These are phyloP conservation scores for Leccinum glutinopallens DNA, from an alignment of 1,284 basidiomycete genomes.

Conservation along the genomic window DNA sequence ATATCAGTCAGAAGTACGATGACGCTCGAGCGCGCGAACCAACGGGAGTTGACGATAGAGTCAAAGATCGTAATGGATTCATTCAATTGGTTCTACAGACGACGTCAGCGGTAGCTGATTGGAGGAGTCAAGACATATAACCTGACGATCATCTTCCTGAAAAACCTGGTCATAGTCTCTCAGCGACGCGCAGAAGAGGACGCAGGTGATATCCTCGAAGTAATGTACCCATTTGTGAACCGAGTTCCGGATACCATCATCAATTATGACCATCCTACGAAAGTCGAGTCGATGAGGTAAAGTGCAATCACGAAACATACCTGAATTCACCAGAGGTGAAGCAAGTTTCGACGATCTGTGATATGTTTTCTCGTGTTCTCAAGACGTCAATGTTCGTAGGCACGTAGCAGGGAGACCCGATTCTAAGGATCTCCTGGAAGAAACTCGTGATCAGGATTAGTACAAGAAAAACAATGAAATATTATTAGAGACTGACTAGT, in stretches of 20 bases:
- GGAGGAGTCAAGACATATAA: neutral
- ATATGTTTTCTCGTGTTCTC: neutral
- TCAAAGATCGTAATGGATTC: conserved; percentile 1
- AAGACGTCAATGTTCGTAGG: conserved; percentile 7
- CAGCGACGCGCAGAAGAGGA: conserved; percentile 11
- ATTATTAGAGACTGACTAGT: conserved; percentile 11
- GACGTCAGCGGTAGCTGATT: neutral
- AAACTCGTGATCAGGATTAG: conserved; percentile 1
- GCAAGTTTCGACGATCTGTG: conserved; percentile 3
- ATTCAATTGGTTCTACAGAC: neutral
- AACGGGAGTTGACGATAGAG: conserved; percentile 1
- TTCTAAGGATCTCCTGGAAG: conserved; percentile 5
- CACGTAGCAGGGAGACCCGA: conserved; percentile 10
- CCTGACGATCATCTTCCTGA: neutral
- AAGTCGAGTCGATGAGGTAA: neutral
- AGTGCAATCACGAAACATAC: neutral
- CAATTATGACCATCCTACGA: conserved; percentile 3
- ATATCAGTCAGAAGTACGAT: conserved; percentile 10
- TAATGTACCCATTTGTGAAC: conserved; percentile 2
- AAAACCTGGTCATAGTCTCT: conserved; percentile 8
- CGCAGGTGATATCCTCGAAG: conserved; percentile 2
- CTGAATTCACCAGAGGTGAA: conserved; percentile 6
- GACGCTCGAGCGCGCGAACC: conserved; percentile 2
- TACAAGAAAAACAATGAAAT: neutral
- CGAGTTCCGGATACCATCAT: neutral